phyloP scores from a whole-genome alignment of 2,329 filamentous ascomycete genomes.

The Pestalotiopsis sp. region DNA sequence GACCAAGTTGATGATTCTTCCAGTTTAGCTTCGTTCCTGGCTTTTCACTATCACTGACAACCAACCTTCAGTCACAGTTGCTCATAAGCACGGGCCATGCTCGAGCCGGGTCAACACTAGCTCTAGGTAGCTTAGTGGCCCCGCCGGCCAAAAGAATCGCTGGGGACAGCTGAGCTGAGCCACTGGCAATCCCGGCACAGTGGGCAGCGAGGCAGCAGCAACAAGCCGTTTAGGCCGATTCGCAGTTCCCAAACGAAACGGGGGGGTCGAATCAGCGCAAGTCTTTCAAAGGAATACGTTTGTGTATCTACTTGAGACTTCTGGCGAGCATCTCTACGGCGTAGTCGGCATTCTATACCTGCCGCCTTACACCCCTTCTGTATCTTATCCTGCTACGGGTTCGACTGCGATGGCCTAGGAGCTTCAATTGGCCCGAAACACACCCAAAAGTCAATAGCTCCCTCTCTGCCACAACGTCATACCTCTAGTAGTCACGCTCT shows the following conservation, averaged over 20 bases:
- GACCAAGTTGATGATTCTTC: neutral
- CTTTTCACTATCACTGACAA: neutral
- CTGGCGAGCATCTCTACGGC: neutral
- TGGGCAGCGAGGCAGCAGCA: constrained; percentile 1
- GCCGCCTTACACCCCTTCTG: neutral
- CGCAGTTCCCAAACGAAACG: neutral
- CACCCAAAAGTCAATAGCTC: constrained; percentile 1
- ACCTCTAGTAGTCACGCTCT: neutral
- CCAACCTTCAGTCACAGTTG: neutral
- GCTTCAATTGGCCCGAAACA: constrained; percentile 1
- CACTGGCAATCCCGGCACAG: neutral
- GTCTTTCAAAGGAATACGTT: neutral
- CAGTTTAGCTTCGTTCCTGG: neutral
- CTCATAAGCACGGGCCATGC: neutral
- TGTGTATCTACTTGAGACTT: neutral
- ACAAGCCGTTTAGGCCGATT: neutral
- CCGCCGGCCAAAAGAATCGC: neutral
- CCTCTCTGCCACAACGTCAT: constrained; percentile 11
- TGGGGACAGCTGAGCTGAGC: neutral
- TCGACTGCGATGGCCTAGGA: neutral
- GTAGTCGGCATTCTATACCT: neutral
- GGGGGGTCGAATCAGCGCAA: neutral
- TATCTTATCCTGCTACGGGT: neutral
- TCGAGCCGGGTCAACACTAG: neutral
- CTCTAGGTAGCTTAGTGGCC: neutral